Evolutionary conservation across 2,329 filamentous ascomycete genomes (phyloP), one percentile per base, ranked within the genome.

Genomic region (Madurella mycetomatis): DNA sequence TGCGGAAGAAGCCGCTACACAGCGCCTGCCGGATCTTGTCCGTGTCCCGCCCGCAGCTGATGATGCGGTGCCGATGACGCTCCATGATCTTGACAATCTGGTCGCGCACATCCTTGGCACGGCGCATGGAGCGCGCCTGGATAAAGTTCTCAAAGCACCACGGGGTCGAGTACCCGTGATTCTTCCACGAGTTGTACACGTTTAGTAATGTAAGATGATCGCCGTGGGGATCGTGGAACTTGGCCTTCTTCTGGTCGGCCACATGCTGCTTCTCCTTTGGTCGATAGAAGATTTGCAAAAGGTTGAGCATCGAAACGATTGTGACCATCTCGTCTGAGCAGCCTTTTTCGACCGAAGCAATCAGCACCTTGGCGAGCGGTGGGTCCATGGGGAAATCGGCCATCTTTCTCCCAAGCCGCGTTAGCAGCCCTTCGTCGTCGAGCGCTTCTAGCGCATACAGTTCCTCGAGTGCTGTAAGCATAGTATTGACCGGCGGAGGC

Each of bases 91-190:
- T 89, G 50, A 92, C 83, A 2, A 99, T 80, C 71, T 99, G 94
- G 57, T 95, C 87, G 16, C 94, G 84, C 0, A 99, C 91, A 68
- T 99, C 94, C 69, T 92, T 89, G 9, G 90, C 92, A 11, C 92
- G 86, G 55, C 85, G 83, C 82, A 99, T 96, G 34, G 85, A 86
- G 1, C 92, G 84, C 4, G 90, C 91, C 68, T 97, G 92, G 68
- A 99, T 94, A 69, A 95, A 99, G 71, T 99, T 96, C 67, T 99
- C 95, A 62, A 90, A 92, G 68, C 94, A 97, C 94, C 94, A 99
- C 0, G 92, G 85, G 54, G 85, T 89, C 47, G 85, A 88, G 72
- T 83, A 95, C 7, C 86, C 86, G 59, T 84, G 87, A 43, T 86
- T 80, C 70, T 96, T 96, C 94, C 94, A 99, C n/a, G 83, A 85